Conservation (phyloP, 192 early-diverging fungal genomes). For the Coemansia sp. region DNA sequence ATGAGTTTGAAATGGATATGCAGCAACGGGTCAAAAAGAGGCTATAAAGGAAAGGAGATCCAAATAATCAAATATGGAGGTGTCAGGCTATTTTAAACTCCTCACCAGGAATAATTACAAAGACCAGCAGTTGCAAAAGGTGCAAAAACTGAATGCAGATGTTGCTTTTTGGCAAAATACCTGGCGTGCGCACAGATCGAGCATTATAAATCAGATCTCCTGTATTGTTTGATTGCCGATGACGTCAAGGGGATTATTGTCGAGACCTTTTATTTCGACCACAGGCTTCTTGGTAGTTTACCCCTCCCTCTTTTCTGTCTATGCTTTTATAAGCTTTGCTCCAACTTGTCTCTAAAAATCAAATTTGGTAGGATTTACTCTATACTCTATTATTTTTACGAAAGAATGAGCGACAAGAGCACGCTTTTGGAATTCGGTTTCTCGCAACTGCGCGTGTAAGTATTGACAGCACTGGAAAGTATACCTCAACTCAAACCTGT, state of each 20-base stretch:
- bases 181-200: no score
- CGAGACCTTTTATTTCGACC: neutral
- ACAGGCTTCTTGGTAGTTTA: no score
- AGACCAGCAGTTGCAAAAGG: no score
- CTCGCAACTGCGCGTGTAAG: conserved; percentile 38
- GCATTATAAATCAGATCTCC: no score
- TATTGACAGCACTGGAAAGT: neutral
- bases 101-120: no score
- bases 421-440: conserved; percentile 54
- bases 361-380: conserved; percentile 4
- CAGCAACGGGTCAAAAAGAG: no score
- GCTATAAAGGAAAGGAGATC: no score
- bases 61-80: no score
- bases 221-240: neutral
- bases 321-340: neutral
- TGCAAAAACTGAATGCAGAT: no score
- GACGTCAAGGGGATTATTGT: neutral
- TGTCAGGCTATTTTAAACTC: no score
- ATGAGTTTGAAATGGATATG: no score
- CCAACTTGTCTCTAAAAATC: neutral
- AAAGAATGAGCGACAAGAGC: conserved; percentile 32
- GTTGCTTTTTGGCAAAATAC: no score
- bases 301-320: neutral
- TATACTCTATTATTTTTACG: neutral
- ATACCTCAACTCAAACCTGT: neutral